Base-by-base conservation (phyloP, 1,284 basidiomycete species). In the Tremellales sp. region DNA sequence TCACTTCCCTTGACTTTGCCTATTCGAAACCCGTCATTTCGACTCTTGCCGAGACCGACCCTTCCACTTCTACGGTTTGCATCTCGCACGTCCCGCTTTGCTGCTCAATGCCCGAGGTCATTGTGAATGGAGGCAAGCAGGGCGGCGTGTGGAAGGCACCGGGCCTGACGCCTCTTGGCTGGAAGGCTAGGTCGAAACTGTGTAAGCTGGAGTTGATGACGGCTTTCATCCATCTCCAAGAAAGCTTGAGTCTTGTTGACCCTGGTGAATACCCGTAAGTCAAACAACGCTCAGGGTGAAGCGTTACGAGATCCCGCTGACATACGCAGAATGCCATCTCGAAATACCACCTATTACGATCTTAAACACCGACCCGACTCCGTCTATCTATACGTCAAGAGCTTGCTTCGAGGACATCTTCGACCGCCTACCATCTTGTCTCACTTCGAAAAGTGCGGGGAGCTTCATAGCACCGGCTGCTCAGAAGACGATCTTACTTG, bases 101-200 rank as follows among this genome's bases (percentile, higher is more conserved):
- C 81, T 0, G 84, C 79, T 58, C 84, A 84, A 56, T 86, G 86
- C 72, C 82, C 83, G 86, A 69, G 49, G 67, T 64, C 17, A 29
- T 62, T 17, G 36, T 53, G 39, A 52, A 54, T 40, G 56, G 53
- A n/a, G 35, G 51, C 42, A 43, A 52, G 5, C 29, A 58, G 19
- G 37, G 46, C 13, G 52, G 48, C 19, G 45, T 53, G 5, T 79
- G 29, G 69, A 62, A 61, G 43, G 31, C 60, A 8, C 66, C 64
- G 0, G 66, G 68, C 1, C 43, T 17, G 4, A 62, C 60, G 45
- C 33, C 33, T 36, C 33, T 36, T 17, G 13, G 33, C 33, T 36
- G 33, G 33, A 36, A 36, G 33, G 55, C 49, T 25, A 48, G 69
- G 42, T 59, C 61, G 12, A 45, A 50, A 43, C 45, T 62, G 22